Evolutionary conservation across 192 early-diverging fungal genomes (phyloP), one percentile per base, ranked within the genome.

Genomic region (Coemansia sp.): DNA sequence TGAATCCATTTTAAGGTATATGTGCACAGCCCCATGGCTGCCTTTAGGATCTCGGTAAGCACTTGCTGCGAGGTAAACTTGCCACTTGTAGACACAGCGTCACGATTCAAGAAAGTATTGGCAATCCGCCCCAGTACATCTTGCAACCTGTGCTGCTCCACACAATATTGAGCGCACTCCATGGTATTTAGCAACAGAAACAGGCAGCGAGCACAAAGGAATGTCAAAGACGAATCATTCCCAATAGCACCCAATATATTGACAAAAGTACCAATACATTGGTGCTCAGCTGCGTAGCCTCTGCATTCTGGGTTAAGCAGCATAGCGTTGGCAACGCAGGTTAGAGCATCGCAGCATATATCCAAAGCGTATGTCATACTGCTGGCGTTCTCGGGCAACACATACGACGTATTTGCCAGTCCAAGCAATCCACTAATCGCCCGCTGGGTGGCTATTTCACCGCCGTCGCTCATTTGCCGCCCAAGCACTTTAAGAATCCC

Each of bases 311-410:
- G 60, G 27, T 69, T 52, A 27, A 73, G 50, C 41, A 79, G 57
- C 76, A 79, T 73, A 24, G 76, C 67, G 24, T 79, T 79, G 15
- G 76, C 76, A 49, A 79, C 64, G 45, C 76, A 79, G 1, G 76
- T 73, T 52, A 79, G 64, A 1, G 76, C 67, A 22, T 79, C 76
- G 7, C 72, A 68, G 51, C 75, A 78, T 8, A 59, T 32, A 8
- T 64, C 49, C 5, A 54, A 29, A 10, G 25, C 24, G 39, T 68
- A 29, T 11, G 38, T 25, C 48, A 14, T 27, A 5, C 21, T 32
- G 15, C 6, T 3, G 25, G 22, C 39, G 52, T 50, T 54, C 17
- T 41, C 14, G 3, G 21, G 24, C 17, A 27, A 4, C 32, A 50
- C 15, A 23, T 49, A 37, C 41, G 10, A 48, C 58, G 0, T 35